Percentiles rank a stretch among this genome's conserved stretches.
Evolutionary conservation across 1,284 basidiomycete species (phyloP).

Genomic region (Singerocomus rubriflavus): DNA sequence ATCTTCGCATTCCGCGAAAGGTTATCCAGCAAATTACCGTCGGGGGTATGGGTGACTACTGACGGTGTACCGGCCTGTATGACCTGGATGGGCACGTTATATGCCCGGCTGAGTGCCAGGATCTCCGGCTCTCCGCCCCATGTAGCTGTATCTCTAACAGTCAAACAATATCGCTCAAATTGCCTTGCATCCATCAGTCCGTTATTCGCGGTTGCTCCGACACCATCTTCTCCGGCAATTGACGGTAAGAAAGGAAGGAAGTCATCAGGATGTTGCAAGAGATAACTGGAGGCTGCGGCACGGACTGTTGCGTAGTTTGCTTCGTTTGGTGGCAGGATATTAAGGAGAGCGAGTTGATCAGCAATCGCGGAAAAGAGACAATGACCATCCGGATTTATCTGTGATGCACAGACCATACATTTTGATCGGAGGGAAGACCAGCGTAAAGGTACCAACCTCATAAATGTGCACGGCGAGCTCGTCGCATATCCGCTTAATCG

Average conservation of each 20-base stretch:
- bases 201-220: conserved; percentile 55
- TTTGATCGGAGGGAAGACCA: not conserved
- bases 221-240: conserved; percentile 71
- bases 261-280: conserved; percentile 81
- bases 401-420: conserved; percentile 5
- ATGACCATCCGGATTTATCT: conserved; percentile 95
- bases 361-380: conserved; percentile 93
- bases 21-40: conserved; percentile 32
- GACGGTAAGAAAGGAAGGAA: conserved; percentile 94
- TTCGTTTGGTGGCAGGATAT: conserved; percentile 52
- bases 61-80: conserved; percentile 82
- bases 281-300: conserved; percentile 75
- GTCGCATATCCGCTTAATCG: conserved; percentile 67
- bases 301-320: conserved; percentile 65
- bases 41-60: conserved; percentile 78
- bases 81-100: conserved; percentile 86
- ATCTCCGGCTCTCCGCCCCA: conserved; percentile 99
- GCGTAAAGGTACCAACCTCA: conserved; percentile 51
- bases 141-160: conserved; percentile 78
- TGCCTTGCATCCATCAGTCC: conserved; percentile 72
- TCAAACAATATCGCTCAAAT: conserved; percentile 78
- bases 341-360: conserved; percentile 76
- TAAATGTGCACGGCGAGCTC: conserved; percentile 65
- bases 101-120: conserved; percentile 84
- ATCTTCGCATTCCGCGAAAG: conserved; percentile 43